Evolutionary conservation across 169 alveolate species (phyloP).

Genomic region (Plasmodium cynomolgi): DNA sequence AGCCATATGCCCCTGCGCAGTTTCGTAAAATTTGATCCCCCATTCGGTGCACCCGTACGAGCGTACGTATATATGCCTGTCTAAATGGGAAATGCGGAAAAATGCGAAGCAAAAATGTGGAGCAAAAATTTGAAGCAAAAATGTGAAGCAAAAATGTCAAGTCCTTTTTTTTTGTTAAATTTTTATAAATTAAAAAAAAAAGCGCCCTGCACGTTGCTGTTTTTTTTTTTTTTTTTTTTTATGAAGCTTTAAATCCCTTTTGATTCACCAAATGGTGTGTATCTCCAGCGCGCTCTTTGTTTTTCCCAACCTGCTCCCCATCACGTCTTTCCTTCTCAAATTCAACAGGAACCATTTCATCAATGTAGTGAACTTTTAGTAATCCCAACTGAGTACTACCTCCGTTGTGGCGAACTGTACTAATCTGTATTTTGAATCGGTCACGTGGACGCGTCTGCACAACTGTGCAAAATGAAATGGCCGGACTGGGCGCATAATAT

Average conservation of each 20-base stretch:
- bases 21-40: background rate
- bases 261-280: background rate
- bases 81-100: background rate
- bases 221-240: background rate
- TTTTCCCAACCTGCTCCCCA: background rate
- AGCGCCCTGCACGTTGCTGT: background rate
- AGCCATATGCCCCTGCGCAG: background rate
- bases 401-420: background rate
- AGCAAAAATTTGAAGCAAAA: background rate
- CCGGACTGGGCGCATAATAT: background rate
- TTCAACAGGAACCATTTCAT: background rate
- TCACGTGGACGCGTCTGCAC: background rate
- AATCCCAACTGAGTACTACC: background rate
- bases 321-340: background rate
- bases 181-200: background rate
- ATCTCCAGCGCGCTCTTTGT: background rate
- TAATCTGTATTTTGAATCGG: background rate
- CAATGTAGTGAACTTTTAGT: background rate
- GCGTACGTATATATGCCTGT: background rate
- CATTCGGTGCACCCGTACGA: background rate
- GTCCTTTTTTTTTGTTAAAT: background rate
- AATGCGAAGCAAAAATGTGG: background rate
- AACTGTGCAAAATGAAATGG: background rate
- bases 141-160: background rate
- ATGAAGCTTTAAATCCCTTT: background rate